A percentile compares a stretch with the other conserved stretches of the same genome.
Conservation (phyloP, 2,329 filamentous ascomycete genomes). For the Fusarium devonianum region DNA sequence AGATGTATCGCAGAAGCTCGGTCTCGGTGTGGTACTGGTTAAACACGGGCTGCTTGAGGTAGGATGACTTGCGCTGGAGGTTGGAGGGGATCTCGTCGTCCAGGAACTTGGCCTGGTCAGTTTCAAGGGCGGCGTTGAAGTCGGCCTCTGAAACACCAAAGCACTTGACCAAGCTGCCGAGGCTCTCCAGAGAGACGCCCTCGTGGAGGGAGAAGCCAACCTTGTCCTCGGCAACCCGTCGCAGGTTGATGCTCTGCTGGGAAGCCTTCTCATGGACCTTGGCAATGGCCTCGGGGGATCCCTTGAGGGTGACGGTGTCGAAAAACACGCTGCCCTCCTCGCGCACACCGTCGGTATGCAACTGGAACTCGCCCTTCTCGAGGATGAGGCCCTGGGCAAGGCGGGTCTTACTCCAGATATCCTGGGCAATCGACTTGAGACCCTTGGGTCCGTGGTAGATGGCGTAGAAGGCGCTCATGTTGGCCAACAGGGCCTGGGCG, state of each 20-base stretch:
- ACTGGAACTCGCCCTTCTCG: slow-evolving; percentile 66
- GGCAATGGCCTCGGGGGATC: slow-evolving; percentile 36
- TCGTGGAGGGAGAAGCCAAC: slow-evolving; percentile 45
- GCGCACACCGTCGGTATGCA: slow-evolving; percentile 63
- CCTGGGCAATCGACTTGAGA: slow-evolving; percentile 82
- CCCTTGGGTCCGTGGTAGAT: slow-evolving; percentile 90
- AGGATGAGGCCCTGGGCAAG: slow-evolving; percentile 59
- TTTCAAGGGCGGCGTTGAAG: slow-evolving; percentile 38
- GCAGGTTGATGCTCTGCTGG: slow-evolving; percentile 38
- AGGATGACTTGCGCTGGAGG: slow-evolving; percentile 76
- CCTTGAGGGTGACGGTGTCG: slow-evolving; percentile 79
- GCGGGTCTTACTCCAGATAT: slow-evolving; percentile 74
- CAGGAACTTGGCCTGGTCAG: slow-evolving; percentile 46
- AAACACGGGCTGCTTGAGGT: slow-evolving; percentile 90
- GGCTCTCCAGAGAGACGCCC: slow-evolving; percentile 35
- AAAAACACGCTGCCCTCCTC: slow-evolving; percentile 70
- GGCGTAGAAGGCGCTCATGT: slow-evolving; percentile 95
- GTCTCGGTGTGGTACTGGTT: slow-evolving; percentile 96
- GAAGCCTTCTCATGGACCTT: slow-evolving; percentile 36
- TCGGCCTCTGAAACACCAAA: slow-evolving; percentile 40
- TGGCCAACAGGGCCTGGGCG: slow-evolving; percentile 89
- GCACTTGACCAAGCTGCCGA: slow-evolving; percentile 33
- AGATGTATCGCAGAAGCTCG: slow-evolving; percentile 89
- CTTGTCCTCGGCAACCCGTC: slow-evolving; percentile 42
- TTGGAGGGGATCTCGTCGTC: slow-evolving; percentile 56